These are phyloP conservation scores for Oleoguttula mirabilis DNA, from an alignment of 495 filamentous ascomycete species.

Conservation along the genomic window DNA sequence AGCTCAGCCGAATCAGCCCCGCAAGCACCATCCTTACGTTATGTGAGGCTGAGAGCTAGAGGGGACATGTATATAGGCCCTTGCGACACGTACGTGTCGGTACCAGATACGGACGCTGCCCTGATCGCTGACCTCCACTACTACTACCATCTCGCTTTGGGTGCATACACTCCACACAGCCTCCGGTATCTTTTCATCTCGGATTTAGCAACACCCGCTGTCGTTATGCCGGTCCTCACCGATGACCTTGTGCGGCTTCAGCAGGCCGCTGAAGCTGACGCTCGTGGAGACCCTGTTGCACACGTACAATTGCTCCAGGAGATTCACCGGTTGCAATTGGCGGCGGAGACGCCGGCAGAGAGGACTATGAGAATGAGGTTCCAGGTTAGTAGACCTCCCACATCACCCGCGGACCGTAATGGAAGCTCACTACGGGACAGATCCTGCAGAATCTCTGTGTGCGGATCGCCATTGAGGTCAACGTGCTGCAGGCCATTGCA, in stretches of 20 bases:
- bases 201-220: background rate
- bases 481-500: slow-evolving; percentile 4
- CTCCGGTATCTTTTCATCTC: background rate
- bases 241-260: background rate
- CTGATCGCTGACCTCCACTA: background rate
- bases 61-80: too few relatives aligned
- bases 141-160: background rate
- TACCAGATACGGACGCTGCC: background rate
- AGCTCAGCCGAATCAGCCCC: too few relatives aligned
- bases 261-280: background rate
- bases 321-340: slow-evolving; percentile 1
- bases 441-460: slow-evolving; percentile 9
- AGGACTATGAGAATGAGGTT: slow-evolving; percentile 1
- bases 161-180: background rate
- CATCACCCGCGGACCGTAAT: too few relatives aligned
- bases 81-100: too few relatives aligned
- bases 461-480: slow-evolving; percentile 2
- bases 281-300: background rate
- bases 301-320: background rate
- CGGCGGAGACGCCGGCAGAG: slow-evolving; percentile 2
- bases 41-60: too few relatives aligned
- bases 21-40: too few relatives aligned
- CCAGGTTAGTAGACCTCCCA: too few relatives aligned
- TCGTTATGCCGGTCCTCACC: background rate
- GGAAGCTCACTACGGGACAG: too few relatives aligned